Evolutionary conservation across 2,329 filamentous ascomycete genomes (phyloP), one percentile per base, ranked within the genome.

Genomic region (Cytospora chrysosperma): DNA sequence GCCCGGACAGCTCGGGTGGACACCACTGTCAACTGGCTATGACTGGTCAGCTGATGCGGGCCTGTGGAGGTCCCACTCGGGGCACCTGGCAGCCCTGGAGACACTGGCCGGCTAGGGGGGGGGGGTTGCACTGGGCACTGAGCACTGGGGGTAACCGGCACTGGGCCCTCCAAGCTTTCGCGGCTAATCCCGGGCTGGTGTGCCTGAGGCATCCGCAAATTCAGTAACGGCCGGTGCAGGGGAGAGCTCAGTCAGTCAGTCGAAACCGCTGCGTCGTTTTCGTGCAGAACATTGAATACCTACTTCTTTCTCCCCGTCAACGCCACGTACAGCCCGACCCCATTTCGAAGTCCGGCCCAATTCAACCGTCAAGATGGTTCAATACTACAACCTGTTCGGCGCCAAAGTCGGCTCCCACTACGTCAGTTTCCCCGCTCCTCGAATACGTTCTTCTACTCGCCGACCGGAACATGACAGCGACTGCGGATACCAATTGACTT

Each of bases 341-440:
- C 66, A 67, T 69, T 67, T 64, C 65, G 59, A 65, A 64, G 67
- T 65, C 61, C 61, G 63, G 63, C 64, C 68, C 61, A 65, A 68
- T 70, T 68, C 69, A 52, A 70, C 71, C 72, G 71, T 69, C 76
- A 80, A 74, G 64, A 82, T 82, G 80, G 78, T 79, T 69, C 73
- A 75, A 68, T 77, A 75, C 70, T 87, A 87, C 79, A 80, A 74
- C 69, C 78, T 87, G 71, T 77, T 84, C 75, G 85, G 85, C 77
- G 81, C 79, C 73, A 81, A 86, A 75, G 75, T 87, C 75, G 85
- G 79, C 78, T 85, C 84, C 67, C 85, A 87, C 79, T 80, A 85
- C 77, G 85, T 87, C 71, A 73, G 85, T 81, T 64, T 68, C 54
- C 62, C 5, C 49, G 27, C 40, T 24, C 59, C 37, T 27, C 47